Evolutionary conservation across 2,329 filamentous ascomycete species (phyloP), one percentile per base, ranked within the genome.

Genomic region (Fusarium praegraminearum): DNA sequence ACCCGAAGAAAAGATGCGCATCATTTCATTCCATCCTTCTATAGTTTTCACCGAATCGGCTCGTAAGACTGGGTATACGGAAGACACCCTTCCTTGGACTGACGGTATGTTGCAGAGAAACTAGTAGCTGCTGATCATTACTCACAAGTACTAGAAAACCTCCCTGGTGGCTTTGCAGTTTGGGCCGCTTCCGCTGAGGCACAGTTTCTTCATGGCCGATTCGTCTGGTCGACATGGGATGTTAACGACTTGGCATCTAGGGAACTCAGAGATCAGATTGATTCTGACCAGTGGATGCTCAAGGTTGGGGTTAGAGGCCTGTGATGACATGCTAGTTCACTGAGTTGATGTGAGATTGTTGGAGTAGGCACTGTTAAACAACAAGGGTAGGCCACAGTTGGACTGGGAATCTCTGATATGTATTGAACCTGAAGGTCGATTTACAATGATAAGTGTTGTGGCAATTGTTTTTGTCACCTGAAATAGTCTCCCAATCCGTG

Each of bases 181-280:
- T 85, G 83, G 83, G 73, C 35, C 7, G 3, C 57, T 3, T 81
- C 78, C 10, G 67, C 77, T 0, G 82, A 86, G 62, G 83, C 84
- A 0, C 57, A 62, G 2, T 86, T 86, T 50, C 72, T 86, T 9
- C 82, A 81, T 45, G 78, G 80, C 2, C 82, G 82, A 30, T 82
- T 83, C n/a, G 70, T 84, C 2, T 86, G 83, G 81, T 77, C 79
- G 9, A 83, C 83, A 24, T 86, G 83, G 84, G 84, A 86, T 71
- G 79, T 85, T 2, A 78, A 83, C n/a, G 83, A 85, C 62, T 71
- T 86, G 3, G 32, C 32, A 9, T 56, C 58, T 4, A 62, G 65
- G 3, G 40, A 63, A 2, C 35, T 68, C 4, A 59, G 64, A 24
- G 40, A 38, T 0, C 51, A 61, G 13, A 61, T 75, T 26, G 62